Percentiles rank a stretch among this genome's conserved stretches.
Conservation (phyloP, 768 basidiomycete genomes). For the Mycena vulgaris region DNA sequence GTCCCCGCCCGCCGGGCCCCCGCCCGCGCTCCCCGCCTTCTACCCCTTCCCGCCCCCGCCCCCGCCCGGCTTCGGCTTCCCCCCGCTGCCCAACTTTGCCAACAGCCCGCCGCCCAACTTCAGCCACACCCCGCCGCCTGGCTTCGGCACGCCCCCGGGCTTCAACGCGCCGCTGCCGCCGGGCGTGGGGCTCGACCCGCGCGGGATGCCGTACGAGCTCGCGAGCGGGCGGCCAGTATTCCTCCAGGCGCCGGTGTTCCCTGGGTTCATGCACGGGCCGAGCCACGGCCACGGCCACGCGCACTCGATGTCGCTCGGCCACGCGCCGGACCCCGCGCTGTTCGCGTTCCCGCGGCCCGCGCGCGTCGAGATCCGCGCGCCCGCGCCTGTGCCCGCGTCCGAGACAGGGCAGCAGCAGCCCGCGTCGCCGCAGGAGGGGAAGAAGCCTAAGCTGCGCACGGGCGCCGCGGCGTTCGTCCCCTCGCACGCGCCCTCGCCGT, state of each 20-base stretch:
- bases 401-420: slow-evolving; percentile 45
- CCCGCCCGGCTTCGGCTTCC: slow-evolving; percentile 6
- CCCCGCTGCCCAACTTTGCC: neutral
- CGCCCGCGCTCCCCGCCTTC: slow-evolving; percentile 15
- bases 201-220: slow-evolving; percentile 87
- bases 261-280: slow-evolving; percentile 63
- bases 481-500: slow-evolving; percentile 40
- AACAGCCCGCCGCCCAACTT: slow-evolving; percentile 12
- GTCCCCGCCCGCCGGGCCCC: slow-evolving; percentile 15
- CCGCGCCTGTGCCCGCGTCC: slow-evolving; percentile 49
- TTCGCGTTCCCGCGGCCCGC: slow-evolving; percentile 36
- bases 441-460: slow-evolving; percentile 58
- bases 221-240: slow-evolving; percentile 88
- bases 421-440: slow-evolving; percentile 41
- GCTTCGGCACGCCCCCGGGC: slow-evolving; percentile 30
- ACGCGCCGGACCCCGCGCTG: slow-evolving; percentile 17
- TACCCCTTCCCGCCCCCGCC: slow-evolving; percentile 20
- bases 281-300: slow-evolving; percentile 50
- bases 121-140: slow-evolving; percentile 16
- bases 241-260: slow-evolving; percentile 62
- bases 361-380: slow-evolving; percentile 36
- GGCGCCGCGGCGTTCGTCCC: slow-evolving; percentile 68
- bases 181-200: slow-evolving; percentile 80
- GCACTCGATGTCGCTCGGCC: slow-evolving; percentile 17
- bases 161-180: slow-evolving; percentile 86